phyloP scores from a whole-genome alignment of 352 stramenopile genomes.

The Phytopythium ostracodes region DNA sequence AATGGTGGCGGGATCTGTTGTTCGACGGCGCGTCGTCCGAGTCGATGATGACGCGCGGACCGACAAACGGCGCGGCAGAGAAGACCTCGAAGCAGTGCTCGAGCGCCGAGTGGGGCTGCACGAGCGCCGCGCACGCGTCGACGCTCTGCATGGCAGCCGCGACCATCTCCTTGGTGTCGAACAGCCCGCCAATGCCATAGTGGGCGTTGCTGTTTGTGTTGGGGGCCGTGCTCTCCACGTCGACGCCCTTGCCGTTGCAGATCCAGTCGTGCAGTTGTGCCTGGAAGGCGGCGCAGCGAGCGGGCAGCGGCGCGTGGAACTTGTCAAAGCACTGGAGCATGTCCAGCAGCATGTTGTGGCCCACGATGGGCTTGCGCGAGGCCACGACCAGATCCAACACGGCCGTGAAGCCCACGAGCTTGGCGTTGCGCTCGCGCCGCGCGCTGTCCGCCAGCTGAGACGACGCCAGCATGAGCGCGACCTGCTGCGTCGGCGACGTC shows the following conservation, averaged over 20 bases:
- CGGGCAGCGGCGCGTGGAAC: conserved; percentile 60
- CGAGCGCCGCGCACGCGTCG: conserved; percentile 49
- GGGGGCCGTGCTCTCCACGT: neutral
- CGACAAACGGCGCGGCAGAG: conserved; percentile 65
- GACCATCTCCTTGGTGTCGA: conserved; percentile 76
- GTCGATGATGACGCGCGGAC: conserved; percentile 30
- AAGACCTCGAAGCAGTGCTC: conserved; percentile 61
- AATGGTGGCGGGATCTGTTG: neutral
- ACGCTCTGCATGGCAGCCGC: conserved; percentile 60
- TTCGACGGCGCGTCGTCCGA: conserved; percentile 9
- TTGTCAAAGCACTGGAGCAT: conserved; percentile 80
- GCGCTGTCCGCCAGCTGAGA: conserved; percentile 25
- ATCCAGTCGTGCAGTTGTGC: conserved; percentile 54
- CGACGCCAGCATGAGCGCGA: conserved; percentile 28
- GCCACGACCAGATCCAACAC: conserved; percentile 51
- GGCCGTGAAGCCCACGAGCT: conserved; percentile 60
- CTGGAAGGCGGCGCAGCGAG: conserved; percentile 52
- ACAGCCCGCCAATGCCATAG: conserved; percentile 26
- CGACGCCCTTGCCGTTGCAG: conserved; percentile 2
- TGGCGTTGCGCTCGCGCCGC: conserved; percentile 43
- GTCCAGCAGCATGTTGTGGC: conserved; percentile 81
- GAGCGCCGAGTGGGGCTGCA: conserved; percentile 49
- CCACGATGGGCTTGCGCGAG: conserved; percentile 49
- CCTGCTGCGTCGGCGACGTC: conserved; percentile 17
- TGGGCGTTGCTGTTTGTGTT: neutral